These are phyloP conservation scores for Glomus cerebriforme DNA, from an alignment of 192 early-diverging fungal species.

Conservation along the genomic window DNA sequence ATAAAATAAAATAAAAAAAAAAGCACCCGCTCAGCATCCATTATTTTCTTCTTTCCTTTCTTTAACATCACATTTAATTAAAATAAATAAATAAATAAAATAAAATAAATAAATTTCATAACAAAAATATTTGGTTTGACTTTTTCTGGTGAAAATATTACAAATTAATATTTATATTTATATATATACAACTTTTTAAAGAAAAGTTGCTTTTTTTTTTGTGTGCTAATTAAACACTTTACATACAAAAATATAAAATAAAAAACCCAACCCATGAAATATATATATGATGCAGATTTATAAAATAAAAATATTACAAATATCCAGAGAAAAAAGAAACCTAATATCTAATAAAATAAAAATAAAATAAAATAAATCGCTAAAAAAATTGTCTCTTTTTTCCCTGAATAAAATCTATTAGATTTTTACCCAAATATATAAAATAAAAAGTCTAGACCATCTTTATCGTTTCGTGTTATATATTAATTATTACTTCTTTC, in stretches of 20 bases:
- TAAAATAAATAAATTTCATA: neutral
- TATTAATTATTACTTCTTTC: neutral
- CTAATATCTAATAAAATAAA: neutral
- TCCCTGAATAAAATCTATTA: conserved; percentile 13
- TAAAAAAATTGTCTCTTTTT: neutral
- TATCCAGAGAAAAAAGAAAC: conserved; percentile 16
- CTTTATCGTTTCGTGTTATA: neutral
- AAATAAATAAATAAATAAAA: neutral
- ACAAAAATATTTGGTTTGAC: neutral
- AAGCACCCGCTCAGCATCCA: too few species aligned
- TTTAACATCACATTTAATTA: neutral
- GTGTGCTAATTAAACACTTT: conserved; percentile 4
- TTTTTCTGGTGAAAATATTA: neutral
- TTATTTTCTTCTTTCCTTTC: neutral
- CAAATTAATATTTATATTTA: neutral
- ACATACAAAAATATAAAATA: conserved; percentile 3
- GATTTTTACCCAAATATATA: neutral
- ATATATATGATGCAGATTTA: neutral
- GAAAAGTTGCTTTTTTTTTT: neutral
- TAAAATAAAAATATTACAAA: conserved; percentile 1
- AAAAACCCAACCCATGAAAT: neutral
- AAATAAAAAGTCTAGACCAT: neutral
- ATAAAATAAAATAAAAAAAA: too few species aligned
- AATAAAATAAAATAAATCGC: neutral
- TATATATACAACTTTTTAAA: neutral